phyloP scores from a whole-genome alignment of 768 basidiomycete species.

The Psilocybe azurescens region DNA sequence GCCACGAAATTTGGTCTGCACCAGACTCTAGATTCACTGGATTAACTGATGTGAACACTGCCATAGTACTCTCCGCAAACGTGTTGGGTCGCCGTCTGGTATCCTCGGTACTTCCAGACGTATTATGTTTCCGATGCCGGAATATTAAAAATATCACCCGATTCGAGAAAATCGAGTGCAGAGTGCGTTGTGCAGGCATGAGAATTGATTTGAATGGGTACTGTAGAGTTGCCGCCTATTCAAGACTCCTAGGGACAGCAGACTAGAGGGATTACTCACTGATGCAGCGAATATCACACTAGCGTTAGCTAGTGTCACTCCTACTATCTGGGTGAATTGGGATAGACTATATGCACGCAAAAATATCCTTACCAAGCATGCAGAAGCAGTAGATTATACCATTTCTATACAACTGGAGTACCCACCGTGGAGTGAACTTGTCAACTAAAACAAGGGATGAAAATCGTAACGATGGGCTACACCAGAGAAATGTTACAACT shows the following conservation, averaged over 20 bases:
- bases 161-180: slow-evolving; percentile 11
- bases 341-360: too few species aligned
- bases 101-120: background rate
- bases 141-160: slow-evolving; percentile 9
- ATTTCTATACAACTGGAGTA: slow-evolving; percentile 6
- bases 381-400: slow-evolving; percentile 10
- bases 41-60: background rate
- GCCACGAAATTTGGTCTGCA: background rate
- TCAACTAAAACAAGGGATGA: background rate
- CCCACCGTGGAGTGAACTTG: background rate
- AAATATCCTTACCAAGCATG: slow-evolving; percentile 2
- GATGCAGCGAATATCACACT: background rate
- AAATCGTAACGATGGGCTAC: background rate
- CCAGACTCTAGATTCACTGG: background rate
- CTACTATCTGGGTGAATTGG: background rate
- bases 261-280: background rate
- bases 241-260: background rate
- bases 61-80: background rate
- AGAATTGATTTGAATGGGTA: background rate
- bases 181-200: background rate
- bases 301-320: background rate
- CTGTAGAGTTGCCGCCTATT: background rate
- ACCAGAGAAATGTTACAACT: background rate
- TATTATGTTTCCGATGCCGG: background rate
- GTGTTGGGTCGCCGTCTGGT: background rate